phyloP scores from a whole-genome alignment of 495 filamentous ascomycete species.

The Neurospora hispaniola region DNA sequence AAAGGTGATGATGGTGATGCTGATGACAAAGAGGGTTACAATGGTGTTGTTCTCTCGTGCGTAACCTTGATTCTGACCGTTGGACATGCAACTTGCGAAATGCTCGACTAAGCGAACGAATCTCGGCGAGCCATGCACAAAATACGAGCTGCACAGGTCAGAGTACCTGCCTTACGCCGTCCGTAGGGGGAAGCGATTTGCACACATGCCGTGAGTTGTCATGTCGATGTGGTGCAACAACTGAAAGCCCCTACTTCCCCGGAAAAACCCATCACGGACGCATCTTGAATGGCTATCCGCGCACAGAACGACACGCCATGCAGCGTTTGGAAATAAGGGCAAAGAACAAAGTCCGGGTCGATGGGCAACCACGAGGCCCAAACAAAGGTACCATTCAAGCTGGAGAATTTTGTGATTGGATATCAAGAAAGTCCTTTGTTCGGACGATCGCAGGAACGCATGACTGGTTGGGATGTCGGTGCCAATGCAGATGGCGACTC shows the following conservation, averaged over 20 bases:
- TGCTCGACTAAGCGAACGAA: neutral
- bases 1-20: neutral
- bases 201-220: neutral
- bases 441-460: neutral
- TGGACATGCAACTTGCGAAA: neutral
- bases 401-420: neutral
- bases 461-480: neutral
- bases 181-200: neutral
- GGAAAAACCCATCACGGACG: neutral
- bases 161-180: neutral
- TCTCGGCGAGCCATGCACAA: neutral
- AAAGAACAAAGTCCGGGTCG: neutral
- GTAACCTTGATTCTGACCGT: neutral
- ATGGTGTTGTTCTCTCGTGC: neutral
- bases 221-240: neutral
- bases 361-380: neutral
- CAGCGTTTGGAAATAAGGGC: neutral
- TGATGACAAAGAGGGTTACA: neutral
- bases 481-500: neutral
- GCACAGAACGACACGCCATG: neutral
- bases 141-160: neutral
- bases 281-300: neutral
- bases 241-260: neutral
- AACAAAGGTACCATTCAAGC: neutral
- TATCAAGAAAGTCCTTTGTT: neutral